phyloP scores from a whole-genome alignment of 2,329 filamentous ascomycete genomes.

The Sphaerulina vaccinii region DNA sequence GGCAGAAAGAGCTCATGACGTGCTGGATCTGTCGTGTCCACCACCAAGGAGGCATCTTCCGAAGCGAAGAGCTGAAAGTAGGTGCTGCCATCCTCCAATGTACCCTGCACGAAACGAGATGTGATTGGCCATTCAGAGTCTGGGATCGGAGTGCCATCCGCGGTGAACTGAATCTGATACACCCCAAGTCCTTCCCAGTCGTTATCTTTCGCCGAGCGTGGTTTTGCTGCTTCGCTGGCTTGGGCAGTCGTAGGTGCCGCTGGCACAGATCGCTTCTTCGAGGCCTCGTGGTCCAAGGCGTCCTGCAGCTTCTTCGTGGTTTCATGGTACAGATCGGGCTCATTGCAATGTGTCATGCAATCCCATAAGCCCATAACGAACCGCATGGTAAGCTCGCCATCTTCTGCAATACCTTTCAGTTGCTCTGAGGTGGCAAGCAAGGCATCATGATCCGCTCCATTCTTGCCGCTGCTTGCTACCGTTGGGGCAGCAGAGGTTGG shows the following conservation, averaged over 20 bases:
- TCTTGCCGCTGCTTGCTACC: neutral
- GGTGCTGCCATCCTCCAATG: neutral
- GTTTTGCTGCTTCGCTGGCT: too few relatives aligned
- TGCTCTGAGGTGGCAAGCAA: neutral
- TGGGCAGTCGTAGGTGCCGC: neutral
- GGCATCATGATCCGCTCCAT: neutral
- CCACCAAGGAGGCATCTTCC: neutral
- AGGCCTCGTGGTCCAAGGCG: neutral
- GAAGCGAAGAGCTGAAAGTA: neutral
- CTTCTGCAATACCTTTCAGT: neutral
- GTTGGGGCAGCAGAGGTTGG: too few relatives aligned
- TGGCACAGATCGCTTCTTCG: neutral
- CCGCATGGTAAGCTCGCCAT: neutral
- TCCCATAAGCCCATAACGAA: neutral
- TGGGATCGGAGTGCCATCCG: neutral
- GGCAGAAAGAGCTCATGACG: neutral
- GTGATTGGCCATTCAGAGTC: neutral
- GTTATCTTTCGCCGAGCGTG: neutral
- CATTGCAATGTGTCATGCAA: neutral
- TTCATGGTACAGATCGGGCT: neutral
- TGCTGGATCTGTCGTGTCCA: neutral
- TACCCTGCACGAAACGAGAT: neutral
- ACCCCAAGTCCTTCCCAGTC: neutral
- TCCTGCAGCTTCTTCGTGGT: neutral
- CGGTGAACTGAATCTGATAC: neutral